Evolutionary conservation across 441 rosid species (phyloP).

Genomic region (Sinapis alba): DNA sequence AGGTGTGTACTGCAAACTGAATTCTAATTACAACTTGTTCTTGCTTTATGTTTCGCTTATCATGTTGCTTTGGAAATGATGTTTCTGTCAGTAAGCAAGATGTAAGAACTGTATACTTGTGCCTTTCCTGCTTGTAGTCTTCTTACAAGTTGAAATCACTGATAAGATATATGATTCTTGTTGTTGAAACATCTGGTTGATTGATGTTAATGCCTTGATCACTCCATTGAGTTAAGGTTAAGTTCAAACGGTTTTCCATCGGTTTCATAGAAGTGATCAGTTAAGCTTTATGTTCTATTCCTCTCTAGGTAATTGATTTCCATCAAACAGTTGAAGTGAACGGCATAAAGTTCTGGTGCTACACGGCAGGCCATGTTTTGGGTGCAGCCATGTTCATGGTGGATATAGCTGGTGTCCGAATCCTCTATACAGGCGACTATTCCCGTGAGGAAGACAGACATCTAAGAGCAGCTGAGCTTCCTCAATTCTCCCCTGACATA

Average conservation of each 20-base stretch:
- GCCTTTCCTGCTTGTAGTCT: background rate
- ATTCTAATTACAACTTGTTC: background rate
- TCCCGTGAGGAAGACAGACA: conserved; percentile 94
- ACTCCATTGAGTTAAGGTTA: background rate
- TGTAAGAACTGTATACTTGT: background rate
- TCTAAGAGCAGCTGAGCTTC: conserved; percentile 92
- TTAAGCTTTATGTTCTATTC: background rate
- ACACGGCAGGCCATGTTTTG: conserved; percentile 97
- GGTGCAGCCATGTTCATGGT: conserved; percentile 99
- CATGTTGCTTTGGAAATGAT: conserved; percentile 1
- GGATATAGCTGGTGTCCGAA: conserved; percentile 85
- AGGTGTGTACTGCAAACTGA: conserved; percentile 46
- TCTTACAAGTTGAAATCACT: background rate
- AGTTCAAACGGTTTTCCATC: background rate
- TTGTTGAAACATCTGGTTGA: background rate
- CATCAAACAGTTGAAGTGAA: conserved; percentile 91
- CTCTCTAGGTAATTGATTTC: conserved; percentile 79
- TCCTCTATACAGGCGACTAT: conserved; percentile 89
- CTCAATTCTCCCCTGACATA: conserved; percentile 91
- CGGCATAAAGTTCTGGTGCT: conserved; percentile 92
- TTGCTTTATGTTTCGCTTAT: background rate
- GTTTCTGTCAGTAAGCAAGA: conserved; percentile 7
- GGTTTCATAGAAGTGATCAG: background rate
- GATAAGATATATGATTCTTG: background rate
- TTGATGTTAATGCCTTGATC: background rate